phyloP scores from a whole-genome alignment of 306 rosid species.

The Hippophae tibetana region DNA sequence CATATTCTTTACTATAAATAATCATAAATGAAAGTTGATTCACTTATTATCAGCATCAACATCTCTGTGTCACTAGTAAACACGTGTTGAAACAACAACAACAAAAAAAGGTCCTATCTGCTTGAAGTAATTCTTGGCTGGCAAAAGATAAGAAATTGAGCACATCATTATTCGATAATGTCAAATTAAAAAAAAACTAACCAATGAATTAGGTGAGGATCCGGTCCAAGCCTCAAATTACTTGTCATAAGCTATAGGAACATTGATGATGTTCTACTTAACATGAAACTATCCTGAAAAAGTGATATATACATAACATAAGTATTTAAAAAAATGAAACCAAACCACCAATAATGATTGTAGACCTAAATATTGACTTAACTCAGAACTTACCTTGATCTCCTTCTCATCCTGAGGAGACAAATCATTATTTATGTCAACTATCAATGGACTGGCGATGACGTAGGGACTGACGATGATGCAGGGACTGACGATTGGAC shows the following conservation, averaged over 20 bases:
- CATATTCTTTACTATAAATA: too few relatives aligned
- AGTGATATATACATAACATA: background rate
- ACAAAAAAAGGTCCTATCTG: constrained; percentile 5
- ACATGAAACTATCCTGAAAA: constrained; percentile 61
- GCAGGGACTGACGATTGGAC: too few relatives aligned
- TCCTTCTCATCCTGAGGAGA: too few relatives aligned
- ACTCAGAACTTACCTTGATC: too few relatives aligned
- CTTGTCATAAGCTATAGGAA: too few relatives aligned
- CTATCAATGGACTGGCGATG: too few relatives aligned
- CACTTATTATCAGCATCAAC: too few relatives aligned
- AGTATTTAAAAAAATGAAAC: constrained; percentile 2
- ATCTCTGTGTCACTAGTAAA: background rate
- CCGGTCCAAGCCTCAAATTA: too few relatives aligned
- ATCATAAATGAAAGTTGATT: too few relatives aligned
- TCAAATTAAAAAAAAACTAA: background rate
- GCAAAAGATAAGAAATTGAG: background rate
- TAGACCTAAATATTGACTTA: constrained; percentile 5
- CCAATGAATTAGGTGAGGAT: too few relatives aligned
- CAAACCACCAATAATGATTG: constrained; percentile 4
- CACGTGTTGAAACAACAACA: background rate
- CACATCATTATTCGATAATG: background rate
- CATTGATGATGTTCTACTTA: constrained; percentile 58
- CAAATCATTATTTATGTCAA: too few relatives aligned
- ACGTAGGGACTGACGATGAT: too few relatives aligned
- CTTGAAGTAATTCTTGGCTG: background rate